These are phyloP conservation scores for Penicillium samsonianum DNA, from an alignment of 495 filamentous ascomycete genomes.

Conservation along the genomic window DNA sequence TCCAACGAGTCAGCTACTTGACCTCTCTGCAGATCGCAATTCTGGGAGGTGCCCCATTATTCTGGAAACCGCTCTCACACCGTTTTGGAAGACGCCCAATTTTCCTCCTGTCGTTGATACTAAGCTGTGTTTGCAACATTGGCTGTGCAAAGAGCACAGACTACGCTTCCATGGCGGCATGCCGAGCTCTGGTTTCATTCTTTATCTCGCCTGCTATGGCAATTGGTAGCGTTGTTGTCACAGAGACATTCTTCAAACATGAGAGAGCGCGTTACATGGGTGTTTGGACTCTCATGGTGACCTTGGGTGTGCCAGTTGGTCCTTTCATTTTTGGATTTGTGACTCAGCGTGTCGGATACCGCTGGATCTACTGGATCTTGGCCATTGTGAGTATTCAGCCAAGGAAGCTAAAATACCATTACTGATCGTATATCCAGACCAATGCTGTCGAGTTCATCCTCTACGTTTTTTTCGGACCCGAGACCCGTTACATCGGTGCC, in stretches of 20 bases:
- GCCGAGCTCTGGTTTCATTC: conserved; percentile 52
- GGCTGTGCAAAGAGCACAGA: conserved; percentile 46
- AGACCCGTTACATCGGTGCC: conserved; percentile 53
- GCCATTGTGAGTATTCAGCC: conserved; percentile 42
- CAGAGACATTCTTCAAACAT: conserved; percentile 53
- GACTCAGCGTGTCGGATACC: conserved; percentile 43
- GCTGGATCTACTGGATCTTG: conserved; percentile 46
- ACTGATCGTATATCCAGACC: conserved; percentile 33
- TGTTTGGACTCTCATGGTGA: conserved; percentile 56
- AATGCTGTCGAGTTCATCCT: conserved; percentile 55
- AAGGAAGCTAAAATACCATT: background rate
- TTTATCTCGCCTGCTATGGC: conserved; percentile 57
- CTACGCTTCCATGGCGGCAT: conserved; percentile 47
- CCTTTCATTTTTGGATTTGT: conserved; percentile 55
- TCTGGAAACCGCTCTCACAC: conserved; percentile 58
- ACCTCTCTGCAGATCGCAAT: conserved; percentile 55
- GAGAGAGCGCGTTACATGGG: conserved; percentile 55
- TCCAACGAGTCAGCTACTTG: conserved; percentile 52
- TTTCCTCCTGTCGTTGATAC: conserved; percentile 49
- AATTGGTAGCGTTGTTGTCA: conserved; percentile 55
- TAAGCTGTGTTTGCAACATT: conserved; percentile 47
- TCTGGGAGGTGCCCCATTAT: conserved; percentile 51
- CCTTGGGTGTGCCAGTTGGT: conserved; percentile 52
- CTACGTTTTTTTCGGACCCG: conserved; percentile 57
- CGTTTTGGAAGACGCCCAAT: conserved; percentile 55